Conservation (phyloP, 192 early-diverging fungal genomes). For the Mortierella claussenii region DNA sequence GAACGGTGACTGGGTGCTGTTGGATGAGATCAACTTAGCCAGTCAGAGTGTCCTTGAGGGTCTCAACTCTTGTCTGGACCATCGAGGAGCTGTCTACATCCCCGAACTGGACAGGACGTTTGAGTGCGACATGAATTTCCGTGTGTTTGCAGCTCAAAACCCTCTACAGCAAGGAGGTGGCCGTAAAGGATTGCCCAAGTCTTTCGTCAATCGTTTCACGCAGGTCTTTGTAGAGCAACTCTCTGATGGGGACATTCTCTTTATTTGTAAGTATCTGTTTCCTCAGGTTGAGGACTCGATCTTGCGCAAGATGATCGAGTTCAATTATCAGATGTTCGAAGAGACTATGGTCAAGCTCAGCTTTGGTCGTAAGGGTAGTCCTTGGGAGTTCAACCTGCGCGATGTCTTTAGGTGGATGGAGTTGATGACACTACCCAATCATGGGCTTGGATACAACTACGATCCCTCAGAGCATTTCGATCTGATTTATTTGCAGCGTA, state of each 20-base stretch:
- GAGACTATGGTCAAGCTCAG: constrained; percentile 81
- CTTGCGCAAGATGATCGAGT: constrained; percentile 73
- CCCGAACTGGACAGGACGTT: constrained; percentile 95
- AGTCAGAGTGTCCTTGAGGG: constrained; percentile 98
- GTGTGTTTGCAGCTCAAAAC: constrained; percentile 98
- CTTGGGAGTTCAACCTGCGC: constrained; percentile 99
- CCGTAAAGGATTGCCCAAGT: constrained; percentile 96
- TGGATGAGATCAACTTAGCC: constrained; percentile 99
- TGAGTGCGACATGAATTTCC: constrained; percentile 79
- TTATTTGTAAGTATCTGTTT: constrained; percentile 73
- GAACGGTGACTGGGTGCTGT: constrained; percentile 94
- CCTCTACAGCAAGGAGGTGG: constrained; percentile 97
- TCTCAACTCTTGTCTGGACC: constrained; percentile 98
- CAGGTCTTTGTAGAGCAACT: constrained; percentile 93
- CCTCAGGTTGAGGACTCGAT: constrained; percentile 60
- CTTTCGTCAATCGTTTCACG: constrained; percentile 97
- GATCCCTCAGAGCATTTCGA: constrained; percentile 78
- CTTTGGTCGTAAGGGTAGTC: constrained; percentile 81
- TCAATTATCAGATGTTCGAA: constrained; percentile 88
- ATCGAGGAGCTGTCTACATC: constrained; percentile 95
- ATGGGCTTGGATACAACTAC: constrained; percentile 51
- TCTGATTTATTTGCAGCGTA: constrained; percentile 89
- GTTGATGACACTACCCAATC: constrained; percentile 65
- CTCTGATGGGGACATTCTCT: constrained; percentile 77
- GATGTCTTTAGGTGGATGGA: constrained; percentile 97